These are phyloP conservation scores for Trichocladium antarcticum DNA, from an alignment of 495 filamentous ascomycete genomes.

Conservation along the genomic window DNA sequence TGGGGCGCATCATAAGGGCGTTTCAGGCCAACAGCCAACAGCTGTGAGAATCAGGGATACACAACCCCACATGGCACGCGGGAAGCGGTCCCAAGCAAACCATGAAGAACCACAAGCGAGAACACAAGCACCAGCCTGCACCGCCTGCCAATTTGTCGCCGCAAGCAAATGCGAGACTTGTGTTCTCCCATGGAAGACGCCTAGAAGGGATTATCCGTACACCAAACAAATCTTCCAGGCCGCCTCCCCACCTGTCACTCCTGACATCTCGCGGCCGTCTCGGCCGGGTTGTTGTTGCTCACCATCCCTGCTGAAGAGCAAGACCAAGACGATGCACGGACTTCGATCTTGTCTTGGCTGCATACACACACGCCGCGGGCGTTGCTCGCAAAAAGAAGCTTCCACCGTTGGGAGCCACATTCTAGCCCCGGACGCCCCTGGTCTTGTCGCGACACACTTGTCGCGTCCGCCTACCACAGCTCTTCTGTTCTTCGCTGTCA, in stretches of 20 bases:
- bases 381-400: slow-evolving; percentile 15
- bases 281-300: background rate
- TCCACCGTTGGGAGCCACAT: slow-evolving; percentile 20
- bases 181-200: slow-evolving; percentile 12
- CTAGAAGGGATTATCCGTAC: slow-evolving; percentile 11
- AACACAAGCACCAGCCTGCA: background rate
- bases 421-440: slow-evolving; percentile 10
- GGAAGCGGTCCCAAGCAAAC: background rate
- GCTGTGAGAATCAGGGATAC: background rate
- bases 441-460: slow-evolving; percentile 16
- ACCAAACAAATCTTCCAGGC: too few relatives aligned
- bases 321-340: background rate
- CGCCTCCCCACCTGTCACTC: background rate
- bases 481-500: slow-evolving; percentile 17
- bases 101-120: too few relatives aligned
- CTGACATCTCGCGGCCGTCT: slow-evolving; percentile 6
- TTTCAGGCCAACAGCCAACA: too few relatives aligned
- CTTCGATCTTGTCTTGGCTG: background rate
- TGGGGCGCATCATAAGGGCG: too few relatives aligned
- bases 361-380: slow-evolving; percentile 14
- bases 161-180: background rate
- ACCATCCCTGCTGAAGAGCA: slow-evolving; percentile 11
- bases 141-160: background rate
- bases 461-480: slow-evolving; percentile 17
- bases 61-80: background rate